Conservation (phyloP, 139 green algal species). For the Haematococcus lacustris region DNA sequence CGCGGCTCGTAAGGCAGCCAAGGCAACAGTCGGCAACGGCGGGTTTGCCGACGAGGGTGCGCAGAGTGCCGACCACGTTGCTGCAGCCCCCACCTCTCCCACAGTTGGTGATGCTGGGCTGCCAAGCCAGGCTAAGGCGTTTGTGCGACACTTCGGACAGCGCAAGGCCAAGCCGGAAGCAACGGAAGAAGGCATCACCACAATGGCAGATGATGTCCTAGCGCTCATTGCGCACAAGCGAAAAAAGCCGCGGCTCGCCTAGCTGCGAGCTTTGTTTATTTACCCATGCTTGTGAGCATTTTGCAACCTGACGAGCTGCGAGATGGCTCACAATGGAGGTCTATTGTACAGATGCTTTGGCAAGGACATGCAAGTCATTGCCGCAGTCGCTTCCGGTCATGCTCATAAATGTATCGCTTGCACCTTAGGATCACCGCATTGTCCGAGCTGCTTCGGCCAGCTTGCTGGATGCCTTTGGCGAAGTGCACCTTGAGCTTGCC, state of each 20-base stretch:
- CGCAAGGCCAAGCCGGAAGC: constrained; percentile 47
- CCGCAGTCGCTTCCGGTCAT: constrained; percentile 22
- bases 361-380: neutral
- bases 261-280: neutral
- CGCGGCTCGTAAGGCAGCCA: constrained; percentile 18
- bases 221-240: constrained; percentile 29
- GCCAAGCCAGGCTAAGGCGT: no score
- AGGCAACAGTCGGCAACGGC: no score
- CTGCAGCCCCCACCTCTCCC: no score
- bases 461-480: constrained; percentile 4
- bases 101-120: no score
- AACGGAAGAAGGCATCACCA: constrained; percentile 13
- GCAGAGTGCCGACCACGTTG: no score
- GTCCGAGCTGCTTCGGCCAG: constrained; percentile 7
- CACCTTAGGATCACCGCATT: constrained; percentile 47
- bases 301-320: neutral
- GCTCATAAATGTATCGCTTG: constrained; percentile 63
- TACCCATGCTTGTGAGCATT: neutral
- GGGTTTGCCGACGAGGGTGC: no score
- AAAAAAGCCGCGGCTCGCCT: neutral
- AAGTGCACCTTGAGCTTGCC: constrained; percentile 81
- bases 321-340: neutral
- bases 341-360: neutral
- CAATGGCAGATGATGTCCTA: constrained; percentile 34
- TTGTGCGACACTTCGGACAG: constrained; percentile 52